phyloP scores from a whole-genome alignment of 2,329 filamentous ascomycete genomes.

The Colletotrichum tofieldiae region DNA sequence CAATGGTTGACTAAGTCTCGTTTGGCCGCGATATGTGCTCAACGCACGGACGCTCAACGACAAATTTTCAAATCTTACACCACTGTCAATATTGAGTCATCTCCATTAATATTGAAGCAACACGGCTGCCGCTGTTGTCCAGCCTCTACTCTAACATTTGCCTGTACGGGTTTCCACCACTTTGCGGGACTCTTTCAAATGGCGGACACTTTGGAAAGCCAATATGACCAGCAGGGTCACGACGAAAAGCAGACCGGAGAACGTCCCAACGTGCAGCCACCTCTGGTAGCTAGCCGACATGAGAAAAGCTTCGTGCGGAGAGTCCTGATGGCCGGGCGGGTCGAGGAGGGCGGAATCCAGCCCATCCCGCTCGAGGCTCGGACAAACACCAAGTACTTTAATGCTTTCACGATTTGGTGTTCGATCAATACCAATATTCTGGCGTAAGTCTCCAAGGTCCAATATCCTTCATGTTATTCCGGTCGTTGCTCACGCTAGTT shows the following conservation, averaged over 20 bases:
- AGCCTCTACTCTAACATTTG: background rate
- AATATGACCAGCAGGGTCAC: slow-evolving; percentile 1
- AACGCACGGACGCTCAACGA: slow-evolving; percentile 2
- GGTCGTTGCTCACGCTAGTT: background rate
- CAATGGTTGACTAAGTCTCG: slow-evolving; percentile 2
- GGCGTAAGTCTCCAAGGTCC: slow-evolving; percentile 46
- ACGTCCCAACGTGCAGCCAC: background rate
- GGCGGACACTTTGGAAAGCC: slow-evolving; percentile 32
- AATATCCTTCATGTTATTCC: background rate
- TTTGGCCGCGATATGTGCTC: background rate
- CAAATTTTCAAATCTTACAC: slow-evolving; percentile 15
- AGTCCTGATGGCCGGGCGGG: slow-evolving; percentile 42
- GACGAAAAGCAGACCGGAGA: slow-evolving; percentile 26
- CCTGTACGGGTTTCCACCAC: background rate
- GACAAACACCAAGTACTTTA: slow-evolving; percentile 50
- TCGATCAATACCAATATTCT: slow-evolving; percentile 52
- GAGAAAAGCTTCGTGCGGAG: slow-evolving; percentile 29
- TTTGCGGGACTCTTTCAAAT: background rate
- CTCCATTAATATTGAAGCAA: background rate
- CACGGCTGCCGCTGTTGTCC: background rate
- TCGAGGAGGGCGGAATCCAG: slow-evolving; percentile 51
- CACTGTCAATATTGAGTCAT: background rate
- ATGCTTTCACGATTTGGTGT: slow-evolving; percentile 52
- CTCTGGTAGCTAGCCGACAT: slow-evolving; percentile 2
- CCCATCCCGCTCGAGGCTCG: slow-evolving; percentile 50